Evolutionary conservation across 148 eudicot genomes (phyloP), one percentile per base, ranked within the genome.

Genomic region (Suaeda aralocaspica): DNA sequence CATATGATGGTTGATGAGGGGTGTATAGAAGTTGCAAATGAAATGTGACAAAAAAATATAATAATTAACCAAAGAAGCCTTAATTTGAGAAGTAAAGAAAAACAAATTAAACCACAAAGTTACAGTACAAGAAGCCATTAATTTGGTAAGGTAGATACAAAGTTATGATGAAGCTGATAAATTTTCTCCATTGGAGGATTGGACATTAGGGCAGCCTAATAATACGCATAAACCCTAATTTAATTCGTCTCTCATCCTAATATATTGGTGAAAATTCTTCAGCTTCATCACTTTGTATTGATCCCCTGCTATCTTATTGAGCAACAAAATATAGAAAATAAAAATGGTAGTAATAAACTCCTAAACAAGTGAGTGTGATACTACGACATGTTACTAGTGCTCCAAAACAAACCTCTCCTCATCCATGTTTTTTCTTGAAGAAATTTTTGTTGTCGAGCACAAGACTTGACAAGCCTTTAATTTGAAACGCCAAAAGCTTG

Each of bases 201-300:
- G 53, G 39, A 59, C 30, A 39, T n/a, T n/a, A n/a, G n/a, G 10
- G 6, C 45, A 6, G 16, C 29, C 5, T 53, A 69, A 50, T 4
- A 28, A 9, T 46, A 28, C 13, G n/a, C 2, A 34, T 1, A n/a
- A 19, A 61, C 48, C 52, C 51, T 30, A 12, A 25, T n/a, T 0
- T 36, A 46, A 8, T 58, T 58, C 9, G 18, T 68, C 22, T 68
- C 33, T 33, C 28, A 68, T 36, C 44, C 29, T 22, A 22, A 68
- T 28, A 45, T 44, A 25, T 36, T 41, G 79, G 75, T 79, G 79
- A 82, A 84, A 82, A 82, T 84, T 82, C 83, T 79, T 84, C 69
- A 79, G 85, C 87, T 82, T 84, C 87, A 84, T 65, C 70, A 74
- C 79, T 82, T 67, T 72, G 64, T 55, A 70, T 71, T 74, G 50